phyloP scores from a whole-genome alignment of 2,329 filamentous ascomycete species.

The Fusarium gaditjirri region DNA sequence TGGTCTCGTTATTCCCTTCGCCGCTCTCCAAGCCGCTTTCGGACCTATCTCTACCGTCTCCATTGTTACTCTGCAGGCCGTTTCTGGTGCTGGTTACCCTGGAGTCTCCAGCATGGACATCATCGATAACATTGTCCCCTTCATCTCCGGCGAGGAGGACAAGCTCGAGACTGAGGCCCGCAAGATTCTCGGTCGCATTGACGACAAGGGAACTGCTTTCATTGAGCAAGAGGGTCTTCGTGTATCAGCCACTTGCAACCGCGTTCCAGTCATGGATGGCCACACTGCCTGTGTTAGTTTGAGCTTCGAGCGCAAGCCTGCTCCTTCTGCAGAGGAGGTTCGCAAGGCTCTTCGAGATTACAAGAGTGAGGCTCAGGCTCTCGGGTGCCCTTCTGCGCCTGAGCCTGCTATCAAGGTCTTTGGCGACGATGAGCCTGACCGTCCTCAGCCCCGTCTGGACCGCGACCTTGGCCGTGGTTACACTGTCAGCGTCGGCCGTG shows the following conservation, averaged over 20 bases:
- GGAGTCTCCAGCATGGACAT: slow-evolving; percentile 95
- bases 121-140: slow-evolving; percentile 94
- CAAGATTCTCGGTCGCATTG: slow-evolving; percentile 88
- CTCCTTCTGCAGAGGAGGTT: slow-evolving; percentile 80
- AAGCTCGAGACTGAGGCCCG: slow-evolving; percentile 95
- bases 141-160: slow-evolving; percentile 92
- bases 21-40: slow-evolving; percentile 86
- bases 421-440: slow-evolving; percentile 77
- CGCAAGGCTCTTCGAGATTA: slow-evolving; percentile 84
- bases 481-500: slow-evolving; percentile 87
- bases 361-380: slow-evolving; percentile 79
- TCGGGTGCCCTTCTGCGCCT: slow-evolving; percentile 91
- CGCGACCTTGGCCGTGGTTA: slow-evolving; percentile 87
- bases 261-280: slow-evolving; percentile 93
- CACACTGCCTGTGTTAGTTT: slow-evolving; percentile 95
- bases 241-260: slow-evolving; percentile 89
- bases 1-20: slow-evolving; percentile 93
- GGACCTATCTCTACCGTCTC: slow-evolving; percentile 79
- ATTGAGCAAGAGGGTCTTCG: slow-evolving; percentile 77
- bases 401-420: slow-evolving; percentile 84
- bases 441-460: slow-evolving; percentile 92
- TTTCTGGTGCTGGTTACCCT: slow-evolving; percentile 91
- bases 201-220: slow-evolving; percentile 77
- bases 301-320: slow-evolving; percentile 78
- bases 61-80: slow-evolving; percentile 94